These are phyloP conservation scores for Epichloe hybrida DNA, from an alignment of 2,329 filamentous ascomycete species.

Conservation along the genomic window DNA sequence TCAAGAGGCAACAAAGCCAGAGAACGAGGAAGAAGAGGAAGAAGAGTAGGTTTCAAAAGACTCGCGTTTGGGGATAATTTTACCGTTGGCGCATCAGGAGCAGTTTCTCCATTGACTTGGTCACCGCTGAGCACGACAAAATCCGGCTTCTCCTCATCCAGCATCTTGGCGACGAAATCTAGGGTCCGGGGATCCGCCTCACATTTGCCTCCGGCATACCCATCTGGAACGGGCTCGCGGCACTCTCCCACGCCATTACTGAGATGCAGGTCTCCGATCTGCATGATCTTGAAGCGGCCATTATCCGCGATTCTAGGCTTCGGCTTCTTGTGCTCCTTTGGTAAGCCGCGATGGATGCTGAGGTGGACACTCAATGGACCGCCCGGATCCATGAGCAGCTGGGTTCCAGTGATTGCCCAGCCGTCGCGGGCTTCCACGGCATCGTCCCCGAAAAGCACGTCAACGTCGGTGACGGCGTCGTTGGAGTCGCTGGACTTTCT, in stretches of 20 bases:
- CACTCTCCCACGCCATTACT: conserved; percentile 80
- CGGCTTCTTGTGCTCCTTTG: conserved; percentile 51
- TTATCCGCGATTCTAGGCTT: conserved; percentile 69
- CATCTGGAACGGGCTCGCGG: conserved; percentile 69
- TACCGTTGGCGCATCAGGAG: conserved; percentile 79
- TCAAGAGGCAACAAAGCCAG: neutral
- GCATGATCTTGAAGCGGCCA: conserved; percentile 94
- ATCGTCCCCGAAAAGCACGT: conserved; percentile 81
- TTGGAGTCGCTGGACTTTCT: conserved; percentile 62
- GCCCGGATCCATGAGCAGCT: conserved; percentile 54
- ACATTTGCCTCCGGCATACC: conserved; percentile 61
- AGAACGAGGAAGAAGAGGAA: neutral
- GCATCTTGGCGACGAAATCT: conserved; percentile 69
- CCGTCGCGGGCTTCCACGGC: conserved; percentile 78
- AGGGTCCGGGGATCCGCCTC: conserved; percentile 85
- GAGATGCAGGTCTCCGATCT: conserved; percentile 86
- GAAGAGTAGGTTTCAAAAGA: neutral
- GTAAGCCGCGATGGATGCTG: conserved; percentile 61
- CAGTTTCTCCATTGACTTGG: conserved; percentile 87
- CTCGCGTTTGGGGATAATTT: neutral
- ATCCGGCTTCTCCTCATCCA: conserved; percentile 90
- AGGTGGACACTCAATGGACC: conserved; percentile 57
- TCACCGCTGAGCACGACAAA: conserved; percentile 86
- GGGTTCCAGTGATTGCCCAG: conserved; percentile 67
- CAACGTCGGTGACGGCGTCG: conserved; percentile 63